Base-by-base conservation (phyloP, 495 filamentous ascomycete genomes). In the Patellaria atrata region DNA sequence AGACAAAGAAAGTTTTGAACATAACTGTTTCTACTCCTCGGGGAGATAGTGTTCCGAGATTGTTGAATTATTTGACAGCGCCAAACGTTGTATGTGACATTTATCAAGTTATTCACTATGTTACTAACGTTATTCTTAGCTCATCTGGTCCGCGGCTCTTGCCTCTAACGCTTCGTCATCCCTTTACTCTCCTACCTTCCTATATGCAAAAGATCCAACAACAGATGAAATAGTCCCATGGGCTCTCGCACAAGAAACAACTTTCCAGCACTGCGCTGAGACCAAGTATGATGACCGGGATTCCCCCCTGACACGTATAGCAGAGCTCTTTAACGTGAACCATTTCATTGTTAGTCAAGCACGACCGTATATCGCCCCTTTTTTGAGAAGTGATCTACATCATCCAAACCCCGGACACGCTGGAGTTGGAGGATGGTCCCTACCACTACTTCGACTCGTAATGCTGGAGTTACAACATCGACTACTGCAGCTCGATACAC, bases 261-360 rank as follows among this genome's bases (percentile, higher is more conserved):
- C 73, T 22, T 81, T 85, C 57, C 66, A 62, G 25, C 68, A 76
- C 14, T 81, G 73, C 70, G 73, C 71, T 13, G 70, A 77, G 28
- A 64, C 71, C 30, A 67, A 68, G 20, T 79, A 81, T 56, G 68
- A 64, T 25, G 83, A 82, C 39, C 73, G 73, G 27, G 77, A 87
- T 50, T 80, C 80, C 1, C 87, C 87, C 0, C 68, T 94, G 3
- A 65, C 73, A 23, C 74, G 87, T 27, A 79, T 94, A 34, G 77
- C 82, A 5, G 80, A 92, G 55, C 75, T 94, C 18, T 94, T 93
- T 68, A 94, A 94, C 53, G 77, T 93, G 43, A 86, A 84, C 56
- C 80, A 86, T 61, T 86, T 82, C 61, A 73, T 86, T 40, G 71
- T 86, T 40, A 77, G 71, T 39, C 80, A 84, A 55, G 77, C 79